Percentiles rank a stretch among this genome's conserved stretches.
Evolutionary conservation across 768 basidiomycete genomes (phyloP).

Genomic region (Galerina sulciceps): DNA sequence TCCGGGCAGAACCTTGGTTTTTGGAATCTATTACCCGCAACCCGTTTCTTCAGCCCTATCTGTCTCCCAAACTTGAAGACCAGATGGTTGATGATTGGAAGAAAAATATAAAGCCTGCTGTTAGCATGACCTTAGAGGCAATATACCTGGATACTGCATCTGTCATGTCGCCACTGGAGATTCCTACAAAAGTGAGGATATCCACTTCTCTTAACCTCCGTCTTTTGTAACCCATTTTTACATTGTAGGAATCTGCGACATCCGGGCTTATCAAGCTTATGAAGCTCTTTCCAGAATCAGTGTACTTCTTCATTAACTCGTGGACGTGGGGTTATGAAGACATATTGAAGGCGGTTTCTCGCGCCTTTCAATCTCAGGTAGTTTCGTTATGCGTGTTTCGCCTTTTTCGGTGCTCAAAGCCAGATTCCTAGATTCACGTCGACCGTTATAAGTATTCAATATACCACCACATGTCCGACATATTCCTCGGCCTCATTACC

Average conservation of each 20-base stretch:
- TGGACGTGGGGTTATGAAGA: slow-evolving; percentile 99
- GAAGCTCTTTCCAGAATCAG: slow-evolving; percentile 61
- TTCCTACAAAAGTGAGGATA: slow-evolving; percentile 62
- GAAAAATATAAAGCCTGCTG: neutral
- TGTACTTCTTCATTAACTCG: slow-evolving; percentile 84
- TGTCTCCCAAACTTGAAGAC: slow-evolving; percentile 34
- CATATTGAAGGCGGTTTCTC: slow-evolving; percentile 75
- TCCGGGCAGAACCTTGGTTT: slow-evolving; percentile 87
- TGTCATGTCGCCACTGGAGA: slow-evolving; percentile 51
- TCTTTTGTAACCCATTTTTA: neutral
- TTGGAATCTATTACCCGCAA: slow-evolving; percentile 70
- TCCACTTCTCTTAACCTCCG: neutral
- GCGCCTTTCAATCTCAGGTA: slow-evolving; percentile 68
- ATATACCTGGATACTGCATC: slow-evolving; percentile 87
- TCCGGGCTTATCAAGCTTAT: slow-evolving; percentile 73
- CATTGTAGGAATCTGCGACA: slow-evolving; percentile 63
- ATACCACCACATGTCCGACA: slow-evolving; percentile 61
- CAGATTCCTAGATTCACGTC: slow-evolving; percentile 70
- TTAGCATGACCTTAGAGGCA: slow-evolving; percentile 60
- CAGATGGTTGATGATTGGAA: slow-evolving; percentile 1
- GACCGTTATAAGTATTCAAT: slow-evolving; percentile 86
- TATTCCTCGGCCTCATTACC: slow-evolving; percentile 61
- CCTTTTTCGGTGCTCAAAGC: neutral
- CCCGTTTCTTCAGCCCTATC: slow-evolving; percentile 73
- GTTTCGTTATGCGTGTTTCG: slow-evolving; percentile 6